These are phyloP conservation scores for Erysimum cheiranthoides DNA, from an alignment of 345 rosid species.

Conservation along the genomic window DNA sequence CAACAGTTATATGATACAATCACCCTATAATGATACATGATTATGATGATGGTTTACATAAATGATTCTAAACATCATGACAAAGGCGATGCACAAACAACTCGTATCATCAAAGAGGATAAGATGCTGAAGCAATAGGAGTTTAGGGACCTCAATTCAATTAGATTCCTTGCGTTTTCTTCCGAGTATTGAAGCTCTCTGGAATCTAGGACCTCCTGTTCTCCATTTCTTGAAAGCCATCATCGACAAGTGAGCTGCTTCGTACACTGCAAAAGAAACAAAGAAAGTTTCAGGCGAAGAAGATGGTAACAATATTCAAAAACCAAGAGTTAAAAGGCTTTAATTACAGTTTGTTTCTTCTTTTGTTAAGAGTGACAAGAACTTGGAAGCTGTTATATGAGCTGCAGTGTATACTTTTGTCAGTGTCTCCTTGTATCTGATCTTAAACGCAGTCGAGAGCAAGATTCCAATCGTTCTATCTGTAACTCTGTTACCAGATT, in stretches of 20 bases:
- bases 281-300: neutral
- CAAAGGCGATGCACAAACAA: slow-evolving; percentile 19
- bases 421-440: slow-evolving; percentile 74
- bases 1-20: slow-evolving; percentile 5
- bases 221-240: slow-evolving; percentile 80
- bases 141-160: slow-evolving; percentile 37
- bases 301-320: neutral
- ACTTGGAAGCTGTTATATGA: slow-evolving; percentile 63
- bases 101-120: slow-evolving; percentile 16
- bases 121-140: slow-evolving; percentile 8
- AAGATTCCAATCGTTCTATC: slow-evolving; percentile 73
- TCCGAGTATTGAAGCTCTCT: slow-evolving; percentile 80
- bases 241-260: slow-evolving; percentile 81
- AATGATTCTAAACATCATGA: slow-evolving; percentile 8
- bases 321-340: slow-evolving; percentile 9
- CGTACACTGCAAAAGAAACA: slow-evolving; percentile 58
- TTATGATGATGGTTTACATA: neutral
- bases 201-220: slow-evolving; percentile 76
- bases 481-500: slow-evolving; percentile 50
- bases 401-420: slow-evolving; percentile 76
- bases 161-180: slow-evolving; percentile 79
- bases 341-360: slow-evolving; percentile 73
- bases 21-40: neutral
- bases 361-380: slow-evolving; percentile 59
- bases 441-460: slow-evolving; percentile 73